Conservation (phyloP, 2,329 filamentous ascomycete genomes). For the Endoconidiophora polonica region DNA sequence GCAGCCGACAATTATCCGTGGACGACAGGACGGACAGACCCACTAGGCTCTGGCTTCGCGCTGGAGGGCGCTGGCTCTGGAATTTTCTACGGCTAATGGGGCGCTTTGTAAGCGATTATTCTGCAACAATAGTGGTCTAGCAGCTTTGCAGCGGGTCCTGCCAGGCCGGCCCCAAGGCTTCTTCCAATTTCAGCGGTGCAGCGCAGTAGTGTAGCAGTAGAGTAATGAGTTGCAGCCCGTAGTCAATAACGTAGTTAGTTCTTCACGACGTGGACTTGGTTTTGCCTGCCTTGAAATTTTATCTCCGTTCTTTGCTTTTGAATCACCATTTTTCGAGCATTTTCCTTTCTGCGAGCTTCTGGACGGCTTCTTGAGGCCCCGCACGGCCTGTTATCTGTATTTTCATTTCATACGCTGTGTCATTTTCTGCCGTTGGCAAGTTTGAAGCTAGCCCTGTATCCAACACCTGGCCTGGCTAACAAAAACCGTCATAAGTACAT, state of each 20-base stretch:
- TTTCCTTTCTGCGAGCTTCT: neutral
- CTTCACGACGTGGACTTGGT: neutral
- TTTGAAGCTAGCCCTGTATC: neutral
- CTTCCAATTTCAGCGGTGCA: too few species aligned
- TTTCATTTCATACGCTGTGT: neutral
- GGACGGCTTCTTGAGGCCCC: neutral
- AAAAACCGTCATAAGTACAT: neutral
- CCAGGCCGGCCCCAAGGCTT: too few species aligned
- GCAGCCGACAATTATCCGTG: neutral
- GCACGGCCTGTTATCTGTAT: neutral
- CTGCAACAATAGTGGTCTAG: neutral
- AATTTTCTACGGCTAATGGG: conserved; percentile 8
- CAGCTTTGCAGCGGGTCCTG: too few species aligned
- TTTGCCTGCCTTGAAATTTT: neutral
- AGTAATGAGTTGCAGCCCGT: neutral
- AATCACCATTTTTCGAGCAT: neutral
- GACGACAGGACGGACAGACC: neutral
- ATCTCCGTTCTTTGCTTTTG: neutral
- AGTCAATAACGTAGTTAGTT: neutral
- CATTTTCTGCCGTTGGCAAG: neutral
- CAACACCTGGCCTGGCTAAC: too few species aligned
- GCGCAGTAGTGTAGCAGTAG: too few species aligned
- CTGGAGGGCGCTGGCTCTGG: conserved; percentile 15
- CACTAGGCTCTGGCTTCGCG: neutral
- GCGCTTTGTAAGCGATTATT: conserved; percentile 9